Conservation (phyloP, 192 early-diverging fungal species). For the Entomortierella lignicola region DNA sequence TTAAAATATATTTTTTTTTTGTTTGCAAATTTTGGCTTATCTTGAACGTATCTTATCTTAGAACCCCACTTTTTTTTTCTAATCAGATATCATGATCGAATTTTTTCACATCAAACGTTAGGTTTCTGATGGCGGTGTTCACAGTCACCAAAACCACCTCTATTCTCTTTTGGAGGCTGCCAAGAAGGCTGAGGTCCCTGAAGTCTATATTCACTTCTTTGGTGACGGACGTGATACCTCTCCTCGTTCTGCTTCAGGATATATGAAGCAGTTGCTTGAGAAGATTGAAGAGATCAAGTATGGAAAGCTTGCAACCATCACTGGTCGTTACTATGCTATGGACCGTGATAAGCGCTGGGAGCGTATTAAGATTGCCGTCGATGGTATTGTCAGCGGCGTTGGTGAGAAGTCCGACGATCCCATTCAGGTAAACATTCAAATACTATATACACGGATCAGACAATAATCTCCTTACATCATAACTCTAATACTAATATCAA, state of each 20-base stretch:
- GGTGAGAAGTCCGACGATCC: constrained; percentile 80
- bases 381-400: constrained; percentile 82
- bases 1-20: no score
- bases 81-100: neutral
- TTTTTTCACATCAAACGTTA: constrained; percentile 1
- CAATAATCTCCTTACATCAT: neutral
- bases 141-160: constrained; percentile 95
- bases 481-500: neutral
- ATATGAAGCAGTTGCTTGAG: constrained; percentile 80
- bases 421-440: constrained; percentile 55
- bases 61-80: constrained; percentile 5
- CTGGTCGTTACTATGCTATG: constrained; percentile 99
- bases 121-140: constrained; percentile 98
- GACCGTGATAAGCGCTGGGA: constrained; percentile 99
- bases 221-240: constrained; percentile 98
- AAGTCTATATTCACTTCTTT: constrained; percentile 95
- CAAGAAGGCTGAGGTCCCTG: constrained; percentile 84
- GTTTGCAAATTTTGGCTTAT: neutral
- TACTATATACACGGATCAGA: neutral
- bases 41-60: constrained; percentile 19
- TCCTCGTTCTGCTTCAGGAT: constrained; percentile 86
- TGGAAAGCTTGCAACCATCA: constrained; percentile 91
- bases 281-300: constrained; percentile 74
- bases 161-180: constrained; percentile 85
- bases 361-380: constrained; percentile 93